phyloP scores from a whole-genome alignment of 495 filamentous ascomycete species.

The Physcia stellaris region DNA sequence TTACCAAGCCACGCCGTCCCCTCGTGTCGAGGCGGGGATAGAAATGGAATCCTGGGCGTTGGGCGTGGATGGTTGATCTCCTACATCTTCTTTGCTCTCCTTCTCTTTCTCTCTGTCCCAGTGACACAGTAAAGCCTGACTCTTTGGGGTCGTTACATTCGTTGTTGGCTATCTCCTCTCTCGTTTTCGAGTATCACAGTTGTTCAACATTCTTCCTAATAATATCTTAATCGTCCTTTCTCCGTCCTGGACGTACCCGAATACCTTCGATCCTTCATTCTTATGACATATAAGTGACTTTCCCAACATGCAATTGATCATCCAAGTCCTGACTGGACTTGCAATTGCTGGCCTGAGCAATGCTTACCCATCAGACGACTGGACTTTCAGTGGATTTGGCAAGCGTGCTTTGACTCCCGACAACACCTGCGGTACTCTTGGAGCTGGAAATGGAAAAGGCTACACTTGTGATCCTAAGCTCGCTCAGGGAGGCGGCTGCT shows the following conservation, averaged over 20 bases:
- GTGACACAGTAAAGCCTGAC: too few relatives aligned
- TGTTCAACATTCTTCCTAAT: too few relatives aligned
- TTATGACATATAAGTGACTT: not conserved
- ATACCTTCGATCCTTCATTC: not conserved
- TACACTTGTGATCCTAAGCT: slow-evolving; percentile 10
- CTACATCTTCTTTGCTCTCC: too few relatives aligned
- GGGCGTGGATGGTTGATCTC: too few relatives aligned
- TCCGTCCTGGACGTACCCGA: not conserved
- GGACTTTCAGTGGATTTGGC: not conserved
- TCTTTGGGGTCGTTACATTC: slow-evolving; percentile 1
- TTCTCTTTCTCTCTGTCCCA: too few relatives aligned
- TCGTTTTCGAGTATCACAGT: too few relatives aligned
- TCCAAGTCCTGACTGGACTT: not conserved
- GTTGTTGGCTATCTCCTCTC: too few relatives aligned
- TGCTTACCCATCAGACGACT: slow-evolving; percentile 2
- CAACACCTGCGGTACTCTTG: slow-evolving; percentile 10
- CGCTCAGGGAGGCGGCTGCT: slow-evolving; percentile 9
- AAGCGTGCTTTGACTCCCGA: slow-evolving; percentile 10
- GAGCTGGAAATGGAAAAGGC: slow-evolving; percentile 8
- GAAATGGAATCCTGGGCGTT: too few relatives aligned
- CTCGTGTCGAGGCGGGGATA: too few relatives aligned
- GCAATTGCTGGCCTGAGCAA: not conserved
- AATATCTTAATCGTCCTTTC: too few relatives aligned
- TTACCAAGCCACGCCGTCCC: too few relatives aligned
- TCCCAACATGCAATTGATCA: not conserved